Conservation (phyloP, 441 rosid genomes). For the Pelargonium cotyledonis region DNA sequence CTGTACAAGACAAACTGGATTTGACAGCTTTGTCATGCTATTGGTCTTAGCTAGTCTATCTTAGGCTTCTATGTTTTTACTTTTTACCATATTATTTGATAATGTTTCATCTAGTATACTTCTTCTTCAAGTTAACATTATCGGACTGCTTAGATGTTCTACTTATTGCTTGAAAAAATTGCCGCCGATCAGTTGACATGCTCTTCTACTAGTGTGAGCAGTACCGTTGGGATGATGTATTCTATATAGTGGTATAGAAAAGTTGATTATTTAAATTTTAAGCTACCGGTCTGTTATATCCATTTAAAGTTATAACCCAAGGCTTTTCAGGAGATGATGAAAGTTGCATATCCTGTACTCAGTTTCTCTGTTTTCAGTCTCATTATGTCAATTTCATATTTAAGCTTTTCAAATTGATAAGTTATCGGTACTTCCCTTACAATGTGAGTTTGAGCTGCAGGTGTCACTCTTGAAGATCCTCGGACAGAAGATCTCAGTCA, state of each 20-base stretch:
- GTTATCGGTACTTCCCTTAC: constrained; percentile 11
- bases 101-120: constrained; percentile 1
- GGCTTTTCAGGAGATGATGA: neutral
- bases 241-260: neutral
- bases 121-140: neutral
- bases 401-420: constrained; percentile 2
- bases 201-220: neutral
- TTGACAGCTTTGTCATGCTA: constrained; percentile 3
- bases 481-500: constrained; percentile 98
- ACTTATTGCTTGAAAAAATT: neutral
- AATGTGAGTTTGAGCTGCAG: constrained; percentile 47
- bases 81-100: neutral
- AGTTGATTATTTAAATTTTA: neutral
- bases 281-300: neutral
- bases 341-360: neutral
- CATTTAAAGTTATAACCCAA: neutral
- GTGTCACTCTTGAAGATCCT: constrained; percentile 95
- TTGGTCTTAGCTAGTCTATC: constrained; percentile 2
- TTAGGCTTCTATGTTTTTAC: neutral
- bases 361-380: neutral
- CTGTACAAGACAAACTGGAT: neutral
- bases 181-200: neutral
- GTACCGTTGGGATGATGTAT: neutral
- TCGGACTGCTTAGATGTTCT: neutral
- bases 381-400: too few relatives aligned